Evolutionary conservation across 495 filamentous ascomycete species (phyloP), one percentile per base, ranked within the genome.

Genomic region (Sabuloglossum arenarium): DNA sequence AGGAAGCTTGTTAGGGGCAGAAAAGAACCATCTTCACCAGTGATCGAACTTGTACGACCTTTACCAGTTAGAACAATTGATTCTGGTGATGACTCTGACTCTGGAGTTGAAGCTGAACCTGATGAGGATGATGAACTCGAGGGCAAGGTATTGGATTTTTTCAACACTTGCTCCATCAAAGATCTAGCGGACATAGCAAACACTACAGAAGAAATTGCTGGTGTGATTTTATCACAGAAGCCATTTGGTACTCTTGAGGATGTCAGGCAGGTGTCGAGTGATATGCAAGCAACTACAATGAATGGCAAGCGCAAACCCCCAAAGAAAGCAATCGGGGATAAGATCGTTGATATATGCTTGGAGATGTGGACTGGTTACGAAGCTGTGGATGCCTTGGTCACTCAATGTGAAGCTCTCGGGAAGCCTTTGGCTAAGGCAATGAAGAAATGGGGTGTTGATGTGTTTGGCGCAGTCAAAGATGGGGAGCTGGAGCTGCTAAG

Each of bases 301-400:
- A 69, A 67, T 47, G 72, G 66, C 39, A 71, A 70, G 56, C 69
- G 72, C 16, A 73, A 71, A 39, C 70, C 73, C 53, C 66, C 71
- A 21, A 70, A 71, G 21, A 76, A 74, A 59, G 69, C 77, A 4
- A 73, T 85, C 55, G 82, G 82, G 0, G 79, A 86, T 53, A 82
- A 77, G 59, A 75, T 89, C 58, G 80, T 89, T 1, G 79, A 87
- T 54, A 77, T 79, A 34, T 83, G 79, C 58, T 53, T 77, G 21
- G 79, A 84, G 9, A 87, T 87, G 77, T 83, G 78, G 75, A 71
- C 68, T 25, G 85, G 81, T 0, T 84, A 80, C 59, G 74, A 85
- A 55, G 87, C 85, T 6, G 82, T 94, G 43, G 89, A 95, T 65
- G 73, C 79, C 34, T 75, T 95, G 27, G 84, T 88, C 3, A 68